Evolutionary conservation across 352 stramenopile species (phyloP), one percentile per base, ranked within the genome.

Genomic region (Pythium oligandrum): DNA sequence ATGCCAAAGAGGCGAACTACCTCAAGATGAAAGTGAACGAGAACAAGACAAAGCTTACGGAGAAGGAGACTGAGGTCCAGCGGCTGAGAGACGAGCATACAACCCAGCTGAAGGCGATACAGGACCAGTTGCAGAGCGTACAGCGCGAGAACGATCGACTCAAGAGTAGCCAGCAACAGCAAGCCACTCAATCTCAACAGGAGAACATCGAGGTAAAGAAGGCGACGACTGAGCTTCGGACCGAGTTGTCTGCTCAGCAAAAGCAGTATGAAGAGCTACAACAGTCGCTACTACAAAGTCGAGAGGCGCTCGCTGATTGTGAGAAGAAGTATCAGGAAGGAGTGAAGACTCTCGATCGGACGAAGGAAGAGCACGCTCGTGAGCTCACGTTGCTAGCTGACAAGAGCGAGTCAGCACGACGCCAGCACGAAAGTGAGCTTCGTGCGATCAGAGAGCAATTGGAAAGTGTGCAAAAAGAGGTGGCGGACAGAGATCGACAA

Each of bases 1-100:
- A 79, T 44, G 72, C 72, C 6, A 79, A 79, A 48, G 72, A 83
- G 44, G 73, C 61, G 50, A 75, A 75, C 48, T 83, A 83, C 53
- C 60, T 73, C 34, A 73, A 75, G 43, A 83, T 79, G 72, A 83
- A 83, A 58, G 59, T 65, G 33, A 78, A 57, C 34, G 67, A 83
- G 47, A 51, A 64, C 6, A 83, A 83, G 47, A 39, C 52, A 48
- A 79, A 83, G 42, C 59, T 83, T 7, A 49, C 54, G 3, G 66
- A 73, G 11, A 63, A 78, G 31, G 70, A 68, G 1, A 32, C 30
- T 10, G 38, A 57, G 66, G 64, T 3, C 52, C 49, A 42, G 51
- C 63, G 12, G 11, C 44, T 4, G 33, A 61, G 26, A 51, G 32
- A 36, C 10, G 42, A 40, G 42, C 40, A 39, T 26, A 63, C 34